Evolutionary conservation across 768 basidiomycete species (phyloP).

Genomic region (Russula abietina): DNA sequence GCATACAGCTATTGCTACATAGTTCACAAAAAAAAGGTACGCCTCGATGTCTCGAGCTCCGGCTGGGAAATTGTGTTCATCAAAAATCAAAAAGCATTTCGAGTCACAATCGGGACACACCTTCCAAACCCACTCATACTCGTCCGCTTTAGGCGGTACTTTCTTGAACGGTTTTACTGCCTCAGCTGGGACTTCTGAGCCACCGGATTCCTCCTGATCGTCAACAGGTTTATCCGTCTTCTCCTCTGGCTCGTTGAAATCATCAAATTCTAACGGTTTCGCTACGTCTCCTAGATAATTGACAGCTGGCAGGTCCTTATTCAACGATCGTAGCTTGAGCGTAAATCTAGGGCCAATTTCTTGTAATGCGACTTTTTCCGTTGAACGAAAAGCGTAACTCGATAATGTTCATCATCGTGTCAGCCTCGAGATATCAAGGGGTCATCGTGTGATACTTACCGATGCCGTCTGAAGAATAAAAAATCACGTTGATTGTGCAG

Average conservation of each 20-base stretch:
- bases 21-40: conserved; percentile 78
- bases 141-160: conserved; percentile 62
- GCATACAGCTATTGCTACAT: neutral
- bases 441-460: conserved; percentile 41
- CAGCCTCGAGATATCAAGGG: conserved; percentile 18
- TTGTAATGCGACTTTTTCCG: conserved; percentile 87
- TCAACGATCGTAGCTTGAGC: conserved; percentile 83
- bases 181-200: conserved; percentile 24
- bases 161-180: conserved; percentile 28
- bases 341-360: conserved; percentile 99
- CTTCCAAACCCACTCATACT: conserved; percentile 89
- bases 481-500: conserved; percentile 98
- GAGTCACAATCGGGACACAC: conserved; percentile 40
- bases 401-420: conserved; percentile 13
- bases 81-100: conserved; percentile 6
- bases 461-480: conserved; percentile 92
- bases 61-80: conserved; percentile 46
- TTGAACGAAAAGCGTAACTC: conserved; percentile 88
- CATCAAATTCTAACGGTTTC: conserved; percentile 49
- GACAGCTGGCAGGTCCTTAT: conserved; percentile 83
- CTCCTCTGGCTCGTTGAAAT: conserved; percentile 31
- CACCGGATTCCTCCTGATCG: conserved; percentile 26
- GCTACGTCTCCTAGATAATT: conserved; percentile 60
- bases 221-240: conserved; percentile 29
- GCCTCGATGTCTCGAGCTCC: conserved; percentile 85